Base-by-base conservation (phyloP, 768 basidiomycete genomes). In the Sporobolomyces phaffii region DNA sequence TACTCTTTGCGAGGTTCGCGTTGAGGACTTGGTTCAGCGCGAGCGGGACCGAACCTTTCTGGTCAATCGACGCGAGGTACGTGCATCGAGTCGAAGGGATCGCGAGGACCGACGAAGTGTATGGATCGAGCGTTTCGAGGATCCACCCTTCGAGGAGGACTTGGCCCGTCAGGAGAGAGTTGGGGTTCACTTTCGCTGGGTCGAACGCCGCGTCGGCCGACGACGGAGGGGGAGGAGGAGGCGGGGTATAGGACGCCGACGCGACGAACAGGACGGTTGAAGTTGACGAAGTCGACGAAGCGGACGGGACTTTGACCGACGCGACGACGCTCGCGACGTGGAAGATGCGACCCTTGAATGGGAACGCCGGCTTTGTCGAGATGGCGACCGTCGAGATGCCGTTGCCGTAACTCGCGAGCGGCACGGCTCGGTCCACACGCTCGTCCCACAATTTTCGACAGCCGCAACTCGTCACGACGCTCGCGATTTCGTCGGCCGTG, bases 111-210 rank as follows among this genome's bases (percentile, higher is more conserved):
- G 94, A 91, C 66, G 86, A 87, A 28, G 90, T 88, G 72, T 97
- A 97, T 0, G 93, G 92, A 75, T 98, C 94, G 51, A 98, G 83
- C 5, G 94, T 97, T 80, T 99, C 92, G 73, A 96, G 78, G 36
- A 94, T 85, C 96, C 96, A 99, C 3, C 89, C 94, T 74, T 97
- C 92, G 9, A 99, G 79, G 70, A 89, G 86, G 38, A 91, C 81
- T 18, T 88, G 84, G 3, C 91, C 94, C 20, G 89, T 80, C 0
- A 90, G 89, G 13, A 90, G 81, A 1, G 64, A 74, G 58, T 84
- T 83, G 0, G 90, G 81, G 77, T 98, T 97, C 77, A 89, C 87
- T 75, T 89, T 91, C 10, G 78, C 75, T 1, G 69, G 29, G 57
- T 78, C 77, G 68, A 79, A 78, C 33, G 65, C 62, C 2, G 41